Conservation (phyloP, 192 early-diverging fungal species). For the Diversispora epigaea region DNA sequence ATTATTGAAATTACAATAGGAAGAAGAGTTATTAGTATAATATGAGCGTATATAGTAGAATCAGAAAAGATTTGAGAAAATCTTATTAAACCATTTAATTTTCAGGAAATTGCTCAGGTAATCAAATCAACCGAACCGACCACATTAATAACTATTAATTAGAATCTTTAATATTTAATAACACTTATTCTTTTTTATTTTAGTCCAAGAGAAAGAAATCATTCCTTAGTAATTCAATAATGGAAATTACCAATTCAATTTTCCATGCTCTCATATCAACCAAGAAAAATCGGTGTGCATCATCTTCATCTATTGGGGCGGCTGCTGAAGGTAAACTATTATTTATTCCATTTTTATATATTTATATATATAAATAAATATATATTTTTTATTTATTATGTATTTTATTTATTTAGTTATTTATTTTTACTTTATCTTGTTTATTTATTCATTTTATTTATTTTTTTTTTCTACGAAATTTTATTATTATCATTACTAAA, state of each 20-base stretch:
- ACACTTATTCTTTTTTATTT: neutral
- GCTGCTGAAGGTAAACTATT: slow-evolving; percentile 11
- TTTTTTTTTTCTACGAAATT: too few species aligned
- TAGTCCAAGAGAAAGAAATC: slow-evolving; percentile 23
- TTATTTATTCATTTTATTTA: too few species aligned
- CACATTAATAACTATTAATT: neutral
- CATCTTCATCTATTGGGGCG: slow-evolving; percentile 26
- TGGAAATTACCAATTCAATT: neutral
- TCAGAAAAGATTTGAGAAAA: slow-evolving; percentile 75
- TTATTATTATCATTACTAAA: too few species aligned
- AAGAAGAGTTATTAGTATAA: slow-evolving; percentile 82
- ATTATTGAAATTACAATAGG: slow-evolving; percentile 34
- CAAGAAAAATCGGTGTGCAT: slow-evolving; percentile 27
- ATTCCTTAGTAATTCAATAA: neutral
- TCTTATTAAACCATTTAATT: slow-evolving; percentile 62
- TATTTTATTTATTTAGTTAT: neutral
- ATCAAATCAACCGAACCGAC: neutral
- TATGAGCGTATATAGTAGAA: slow-evolving; percentile 78
- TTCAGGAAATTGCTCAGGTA: slow-evolving; percentile 48
- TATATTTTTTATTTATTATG: too few species aligned
- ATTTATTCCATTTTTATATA: neutral
- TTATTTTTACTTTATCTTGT: too few species aligned
- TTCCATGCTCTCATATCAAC: neutral
- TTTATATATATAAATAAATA: too few species aligned
- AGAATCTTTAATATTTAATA: neutral